Evolutionary conservation across 73 alveolate genomes (phyloP).

Genomic region (Uronychia setigera): DNA sequence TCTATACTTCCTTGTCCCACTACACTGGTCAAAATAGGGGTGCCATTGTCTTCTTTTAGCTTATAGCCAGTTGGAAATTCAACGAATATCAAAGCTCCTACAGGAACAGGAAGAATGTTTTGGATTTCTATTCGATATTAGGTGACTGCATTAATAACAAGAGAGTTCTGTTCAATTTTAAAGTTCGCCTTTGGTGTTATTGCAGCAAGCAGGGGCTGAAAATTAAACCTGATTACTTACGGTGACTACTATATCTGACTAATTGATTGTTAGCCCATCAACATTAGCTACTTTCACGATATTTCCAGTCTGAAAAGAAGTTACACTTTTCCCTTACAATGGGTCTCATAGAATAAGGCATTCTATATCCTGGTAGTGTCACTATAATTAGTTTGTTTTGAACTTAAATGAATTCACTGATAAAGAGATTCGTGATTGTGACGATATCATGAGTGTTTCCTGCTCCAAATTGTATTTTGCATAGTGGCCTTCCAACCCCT

Average conservation of each 20-base stretch:
- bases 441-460: neutral
- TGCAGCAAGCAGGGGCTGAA: neutral
- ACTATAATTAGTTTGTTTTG: neutral
- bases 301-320: neutral
- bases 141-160: neutral
- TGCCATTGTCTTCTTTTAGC: neutral
- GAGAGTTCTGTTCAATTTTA: neutral
- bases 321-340: neutral
- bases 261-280: neutral
- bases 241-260: neutral
- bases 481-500: neutral
- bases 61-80: neutral
- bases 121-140: neutral
- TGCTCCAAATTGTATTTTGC: neutral
- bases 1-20: neutral
- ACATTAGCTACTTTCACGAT: neutral
- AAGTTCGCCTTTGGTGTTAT: neutral
- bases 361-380: neutral
- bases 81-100: neutral
- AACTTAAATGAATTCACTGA: neutral
- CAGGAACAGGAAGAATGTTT: neutral
- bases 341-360: neutral
- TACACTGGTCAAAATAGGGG: neutral
- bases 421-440: neutral
- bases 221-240: neutral